These are phyloP conservation scores for Linum usitatissimum DNA, from an alignment of 345 rosid genomes.

Conservation along the genomic window DNA sequence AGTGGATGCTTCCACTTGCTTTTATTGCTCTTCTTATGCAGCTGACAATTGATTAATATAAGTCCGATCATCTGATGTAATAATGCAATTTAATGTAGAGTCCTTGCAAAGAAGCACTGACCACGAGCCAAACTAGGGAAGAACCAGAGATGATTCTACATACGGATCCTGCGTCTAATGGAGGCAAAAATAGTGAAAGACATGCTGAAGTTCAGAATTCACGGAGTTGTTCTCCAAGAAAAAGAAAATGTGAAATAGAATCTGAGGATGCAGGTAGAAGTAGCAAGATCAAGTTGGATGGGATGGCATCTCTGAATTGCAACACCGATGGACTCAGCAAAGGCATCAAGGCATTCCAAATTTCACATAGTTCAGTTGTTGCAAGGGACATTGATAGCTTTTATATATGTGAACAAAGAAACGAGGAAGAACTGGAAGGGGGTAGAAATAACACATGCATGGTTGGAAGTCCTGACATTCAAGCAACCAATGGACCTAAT, in stretches of 20 bases:
- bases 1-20: slow-evolving; percentile 13
- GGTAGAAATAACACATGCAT: slow-evolving; percentile 21
- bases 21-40: slow-evolving; percentile 17
- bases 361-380: neutral
- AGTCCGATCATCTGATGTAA: slow-evolving; percentile 8
- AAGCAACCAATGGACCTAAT: slow-evolving; percentile 19
- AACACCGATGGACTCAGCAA: neutral
- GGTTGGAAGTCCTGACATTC: slow-evolving; percentile 23
- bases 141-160: slow-evolving; percentile 16
- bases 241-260: slow-evolving; percentile 40
- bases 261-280: slow-evolving; percentile 20
- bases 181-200: slow-evolving; percentile 12
- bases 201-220: slow-evolving; percentile 11
- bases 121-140: slow-evolving; percentile 22
- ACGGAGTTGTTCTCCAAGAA: slow-evolving; percentile 27
- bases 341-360: neutral
- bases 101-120: slow-evolving; percentile 15
- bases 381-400: neutral
- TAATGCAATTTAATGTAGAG: slow-evolving; percentile 21
- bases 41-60: slow-evolving; percentile 14
- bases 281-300: slow-evolving; percentile 13
- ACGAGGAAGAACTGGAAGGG: slow-evolving; percentile 22
- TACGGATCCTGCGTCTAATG: slow-evolving; percentile 16
- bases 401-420: slow-evolving; percentile 30
- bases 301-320: neutral